These are phyloP conservation scores for Pyricularia grisea DNA, from an alignment of 2,329 filamentous ascomycete genomes.

Conservation along the genomic window DNA sequence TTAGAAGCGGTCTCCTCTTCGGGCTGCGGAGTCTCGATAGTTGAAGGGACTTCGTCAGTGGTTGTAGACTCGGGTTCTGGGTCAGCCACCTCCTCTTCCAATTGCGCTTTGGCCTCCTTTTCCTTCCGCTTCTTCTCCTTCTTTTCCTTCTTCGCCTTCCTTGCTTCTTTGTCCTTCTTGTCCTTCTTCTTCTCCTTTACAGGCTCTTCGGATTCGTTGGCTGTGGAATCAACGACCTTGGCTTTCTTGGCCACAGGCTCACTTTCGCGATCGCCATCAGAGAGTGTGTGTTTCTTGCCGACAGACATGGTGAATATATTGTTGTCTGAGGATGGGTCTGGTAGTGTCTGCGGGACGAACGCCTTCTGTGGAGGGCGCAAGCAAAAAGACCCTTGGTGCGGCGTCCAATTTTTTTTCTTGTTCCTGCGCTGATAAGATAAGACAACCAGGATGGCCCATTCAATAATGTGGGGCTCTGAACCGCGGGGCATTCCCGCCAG, in stretches of 20 bases:
- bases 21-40: neutral
- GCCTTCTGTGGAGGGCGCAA: neutral
- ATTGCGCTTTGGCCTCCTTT: conserved; percentile 8
- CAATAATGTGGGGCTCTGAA: neutral
- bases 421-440: conserved; percentile 3
- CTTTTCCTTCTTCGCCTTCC: conserved; percentile 26
- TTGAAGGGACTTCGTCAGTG: neutral
- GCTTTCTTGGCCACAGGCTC: conserved; percentile 14
- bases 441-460: neutral
- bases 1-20: conserved; percentile 11
- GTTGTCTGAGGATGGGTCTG: neutral
- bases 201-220: conserved; percentile 15
- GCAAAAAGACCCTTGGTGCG: neutral
- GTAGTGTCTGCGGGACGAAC: neutral
- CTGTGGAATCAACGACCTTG: conserved; percentile 14
- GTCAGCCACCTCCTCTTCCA: conserved; percentile 2
- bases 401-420: neutral
- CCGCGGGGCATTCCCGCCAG: neutral
- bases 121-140: conserved; percentile 30
- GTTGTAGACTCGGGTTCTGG: conserved; percentile 4
- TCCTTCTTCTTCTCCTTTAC: conserved; percentile 22
- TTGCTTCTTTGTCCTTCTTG: conserved; percentile 30
- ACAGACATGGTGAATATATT: conserved; percentile 11
- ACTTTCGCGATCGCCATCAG: conserved; percentile 14
- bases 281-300: conserved; percentile 15